These are phyloP conservation scores for Skeletonema grethae DNA, from an alignment of 108 stramenopile species.

Conservation along the genomic window DNA sequence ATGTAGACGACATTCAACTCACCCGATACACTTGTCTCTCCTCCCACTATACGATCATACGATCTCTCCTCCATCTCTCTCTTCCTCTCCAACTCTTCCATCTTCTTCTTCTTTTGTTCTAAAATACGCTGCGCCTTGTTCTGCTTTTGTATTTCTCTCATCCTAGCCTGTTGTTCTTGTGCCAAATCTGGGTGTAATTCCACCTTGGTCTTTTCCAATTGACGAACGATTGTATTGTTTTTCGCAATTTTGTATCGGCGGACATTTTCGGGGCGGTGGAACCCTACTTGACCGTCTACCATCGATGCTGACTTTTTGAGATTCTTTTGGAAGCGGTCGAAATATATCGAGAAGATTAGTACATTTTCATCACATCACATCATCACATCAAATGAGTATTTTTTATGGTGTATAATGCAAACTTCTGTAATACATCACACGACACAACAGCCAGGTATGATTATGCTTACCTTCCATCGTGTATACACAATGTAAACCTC, in stretches of 20 bases:
- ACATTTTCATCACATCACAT: background rate
- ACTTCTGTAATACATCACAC: too few relatives aligned
- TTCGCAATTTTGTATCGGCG: conserved; percentile 71
- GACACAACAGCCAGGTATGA: background rate
- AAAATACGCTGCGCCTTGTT: conserved; percentile 66
- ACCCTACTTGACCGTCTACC: conserved; percentile 84
- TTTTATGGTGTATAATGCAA: too few relatives aligned
- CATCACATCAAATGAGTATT: background rate
- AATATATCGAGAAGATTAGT: background rate
- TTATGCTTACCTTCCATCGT: conserved; percentile 77
- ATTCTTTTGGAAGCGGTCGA: background rate
- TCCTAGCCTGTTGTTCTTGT: conserved; percentile 61
- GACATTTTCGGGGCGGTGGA: conserved; percentile 85
- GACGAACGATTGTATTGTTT: conserved; percentile 71
- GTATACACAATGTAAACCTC: conserved; percentile 84
- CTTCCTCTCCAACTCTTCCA: conserved; percentile 47
- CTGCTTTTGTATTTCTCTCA: conserved; percentile 64
- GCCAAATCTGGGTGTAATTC: conserved; percentile 70
- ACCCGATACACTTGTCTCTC: conserved; percentile 55
- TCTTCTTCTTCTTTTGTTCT: conserved; percentile 58
- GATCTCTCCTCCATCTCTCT: conserved; percentile 64
- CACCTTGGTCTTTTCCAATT: conserved; percentile 71
- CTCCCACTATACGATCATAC: conserved; percentile 78
- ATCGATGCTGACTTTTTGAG: conserved; percentile 55
- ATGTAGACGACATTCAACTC: conserved; percentile 6